Conservation (phyloP, 2,329 filamentous ascomycete species). For the Cadophora sp. region DNA sequence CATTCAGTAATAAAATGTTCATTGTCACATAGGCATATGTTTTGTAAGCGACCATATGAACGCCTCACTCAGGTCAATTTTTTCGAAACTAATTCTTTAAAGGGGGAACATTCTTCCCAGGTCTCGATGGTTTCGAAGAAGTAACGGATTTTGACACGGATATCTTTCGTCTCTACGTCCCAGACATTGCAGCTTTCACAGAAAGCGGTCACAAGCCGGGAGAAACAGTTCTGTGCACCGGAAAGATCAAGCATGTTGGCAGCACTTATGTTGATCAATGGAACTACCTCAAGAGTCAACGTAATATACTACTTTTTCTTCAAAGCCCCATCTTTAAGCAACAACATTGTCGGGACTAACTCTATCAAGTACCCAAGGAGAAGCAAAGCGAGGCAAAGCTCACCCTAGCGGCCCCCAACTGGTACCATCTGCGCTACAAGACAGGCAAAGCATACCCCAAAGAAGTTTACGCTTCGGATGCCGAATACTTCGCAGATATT, state of each 20-base stretch:
- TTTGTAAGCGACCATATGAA: slow-evolving; percentile 27
- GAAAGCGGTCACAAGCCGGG: slow-evolving; percentile 53
- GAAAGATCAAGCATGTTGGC: slow-evolving; percentile 54
- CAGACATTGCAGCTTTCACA: slow-evolving; percentile 50
- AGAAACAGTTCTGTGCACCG: slow-evolving; percentile 52
- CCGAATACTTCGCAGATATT: slow-evolving; percentile 61
- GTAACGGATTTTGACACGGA: slow-evolving; percentile 44
- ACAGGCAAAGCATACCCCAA: slow-evolving; percentile 58
- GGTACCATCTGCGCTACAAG: slow-evolving; percentile 71
- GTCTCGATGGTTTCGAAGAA: slow-evolving; percentile 41
- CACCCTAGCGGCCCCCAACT: slow-evolving; percentile 70
- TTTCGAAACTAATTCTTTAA: slow-evolving; percentile 54
- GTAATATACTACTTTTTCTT: not conserved
- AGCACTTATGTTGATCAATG: slow-evolving; percentile 61
- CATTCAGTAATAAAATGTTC: not conserved
- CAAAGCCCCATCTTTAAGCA: not conserved
- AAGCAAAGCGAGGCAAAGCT: slow-evolving; percentile 71
- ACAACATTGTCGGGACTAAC: not conserved
- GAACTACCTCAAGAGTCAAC: slow-evolving; percentile 62
- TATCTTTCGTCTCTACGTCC: slow-evolving; percentile 48
- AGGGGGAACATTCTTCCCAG: slow-evolving; percentile 40
- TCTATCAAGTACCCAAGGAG: slow-evolving; percentile 55
- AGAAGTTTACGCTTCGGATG: slow-evolving; percentile 56
- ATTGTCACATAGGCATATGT: slow-evolving; percentile 32
- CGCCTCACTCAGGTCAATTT: slow-evolving; percentile 44